Conservation (phyloP, 2,329 filamentous ascomycete genomes). For the Xylaria sp. region DNA sequence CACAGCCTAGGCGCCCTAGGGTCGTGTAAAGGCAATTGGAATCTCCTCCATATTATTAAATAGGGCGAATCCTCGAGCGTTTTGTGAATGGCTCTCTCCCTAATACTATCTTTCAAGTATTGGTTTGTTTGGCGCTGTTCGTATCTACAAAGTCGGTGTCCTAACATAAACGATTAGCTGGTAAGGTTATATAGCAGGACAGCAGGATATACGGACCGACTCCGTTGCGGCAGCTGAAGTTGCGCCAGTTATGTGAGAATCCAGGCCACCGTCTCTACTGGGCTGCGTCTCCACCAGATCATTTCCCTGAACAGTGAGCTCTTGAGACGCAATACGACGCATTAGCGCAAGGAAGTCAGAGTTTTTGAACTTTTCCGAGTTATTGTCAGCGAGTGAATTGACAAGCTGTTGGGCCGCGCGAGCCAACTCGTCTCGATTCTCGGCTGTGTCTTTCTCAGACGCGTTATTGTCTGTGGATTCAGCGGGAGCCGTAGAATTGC, state of each 20-base stretch:
- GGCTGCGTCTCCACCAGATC: slow-evolving; percentile 63
- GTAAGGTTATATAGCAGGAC: background rate
- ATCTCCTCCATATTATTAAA: background rate
- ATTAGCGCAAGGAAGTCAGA: slow-evolving; percentile 82
- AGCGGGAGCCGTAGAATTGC: background rate
- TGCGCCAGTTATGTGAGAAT: slow-evolving; percentile 15
- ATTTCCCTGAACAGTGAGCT: slow-evolving; percentile 79
- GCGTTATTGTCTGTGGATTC: slow-evolving; percentile 10
- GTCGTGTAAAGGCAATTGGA: background rate
- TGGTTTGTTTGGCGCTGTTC: background rate
- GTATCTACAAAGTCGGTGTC: background rate
- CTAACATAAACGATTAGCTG: slow-evolving; percentile 5
- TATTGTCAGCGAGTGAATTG: slow-evolving; percentile 74
- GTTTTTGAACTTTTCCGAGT: slow-evolving; percentile 79
- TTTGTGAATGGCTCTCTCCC: background rate
- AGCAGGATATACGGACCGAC: background rate
- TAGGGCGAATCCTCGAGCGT: background rate
- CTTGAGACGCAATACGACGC: slow-evolving; percentile 76
- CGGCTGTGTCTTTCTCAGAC: slow-evolving; percentile 44
- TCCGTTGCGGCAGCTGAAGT: background rate
- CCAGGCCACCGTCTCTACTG: background rate
- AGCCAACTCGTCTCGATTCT: slow-evolving; percentile 66
- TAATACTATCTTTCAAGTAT: background rate
- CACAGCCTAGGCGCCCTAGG: background rate
- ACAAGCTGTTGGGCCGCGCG: slow-evolving; percentile 77